Evolutionary conservation across 2,329 filamentous ascomycete genomes (phyloP), one percentile per base, ranked within the genome.

Genomic region (Xylariaceae sp.): DNA sequence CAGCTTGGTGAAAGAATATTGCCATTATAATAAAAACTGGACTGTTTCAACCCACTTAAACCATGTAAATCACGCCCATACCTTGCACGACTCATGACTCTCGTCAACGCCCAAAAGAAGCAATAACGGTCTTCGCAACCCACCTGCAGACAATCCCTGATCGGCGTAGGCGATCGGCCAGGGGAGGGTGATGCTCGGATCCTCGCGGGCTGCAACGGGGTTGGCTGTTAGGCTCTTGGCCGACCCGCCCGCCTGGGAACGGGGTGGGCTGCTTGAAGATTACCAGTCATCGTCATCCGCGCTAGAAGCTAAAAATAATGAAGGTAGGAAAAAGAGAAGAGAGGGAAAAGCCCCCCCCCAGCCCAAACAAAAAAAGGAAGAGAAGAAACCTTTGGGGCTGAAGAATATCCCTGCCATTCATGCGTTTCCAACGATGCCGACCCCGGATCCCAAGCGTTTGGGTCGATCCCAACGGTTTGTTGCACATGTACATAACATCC

Each of bases 91-190:
- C n/a, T n/a, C n/a, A n/a, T n/a, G n/a, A n/a, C n/a, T n/a, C n/a
- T n/a, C n/a, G n/a, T n/a, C n/a, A 47, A 36, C 23, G 39, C 23
- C 40, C 49, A 49, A 44, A 58, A 55, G 44, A 50, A 50, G 53
- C 41, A 56, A 58, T 48, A 58, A 58, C 53, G 53, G 56, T 47
- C 53, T 56, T 58, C 52, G 47, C 52, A 51, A 51, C 30, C 42
- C 51, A 55, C 43, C 32, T 58, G 51, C 55, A 57, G 41, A 50
- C 50, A 51, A 40, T 43, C 49, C 52, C 33, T 8, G 18, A 27
- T 21, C 9, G 20, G 5, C 10, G 45, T 35, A n/a, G 23, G 47
- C 27, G 44, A 57, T 42, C 46, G 36, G 35, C 47, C 24, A n/a
- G n/a, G n/a, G n/a, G n/a, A n/a, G n/a, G n/a, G n/a, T n/a, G 21